Conservation (phyloP, 768 basidiomycete genomes). For the Auriculariales sp. region DNA sequence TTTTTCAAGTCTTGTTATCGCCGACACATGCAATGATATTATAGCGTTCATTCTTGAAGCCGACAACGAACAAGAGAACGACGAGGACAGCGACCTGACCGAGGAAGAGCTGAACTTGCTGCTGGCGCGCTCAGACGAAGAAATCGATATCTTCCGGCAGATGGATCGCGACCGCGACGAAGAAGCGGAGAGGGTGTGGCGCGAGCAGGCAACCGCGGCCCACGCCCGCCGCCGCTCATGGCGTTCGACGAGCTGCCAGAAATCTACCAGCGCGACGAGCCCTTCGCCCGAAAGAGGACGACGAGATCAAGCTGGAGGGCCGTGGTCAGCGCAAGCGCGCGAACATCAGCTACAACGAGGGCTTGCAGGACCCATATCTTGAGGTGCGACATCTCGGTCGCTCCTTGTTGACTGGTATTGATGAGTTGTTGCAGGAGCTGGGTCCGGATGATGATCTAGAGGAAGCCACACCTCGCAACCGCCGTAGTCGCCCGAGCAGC, state of each 20-base stretch:
- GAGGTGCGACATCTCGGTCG: slow-evolving; percentile 32
- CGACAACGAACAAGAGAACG: slow-evolving; percentile 69
- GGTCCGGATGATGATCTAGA: slow-evolving; percentile 9
- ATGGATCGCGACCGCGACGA: slow-evolving; percentile 75
- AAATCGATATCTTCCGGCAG: slow-evolving; percentile 57
- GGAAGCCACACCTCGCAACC: slow-evolving; percentile 3
- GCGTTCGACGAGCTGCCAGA: slow-evolving; percentile 82
- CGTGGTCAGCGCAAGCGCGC: slow-evolving; percentile 75
- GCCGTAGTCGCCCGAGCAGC: background rate
- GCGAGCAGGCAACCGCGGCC: slow-evolving; percentile 62
- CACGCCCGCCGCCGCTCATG: slow-evolving; percentile 63
- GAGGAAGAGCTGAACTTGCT: slow-evolving; percentile 91
- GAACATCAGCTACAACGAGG: slow-evolving; percentile 85
- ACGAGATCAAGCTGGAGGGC: slow-evolving; percentile 44
- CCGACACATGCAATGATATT: too few relatives aligned
- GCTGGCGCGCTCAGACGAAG: slow-evolving; percentile 73
- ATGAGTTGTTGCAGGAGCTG: background rate
- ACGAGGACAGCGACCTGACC: slow-evolving; percentile 84
- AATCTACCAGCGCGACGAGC: slow-evolving; percentile 77
- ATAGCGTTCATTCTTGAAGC: slow-evolving; percentile 84
- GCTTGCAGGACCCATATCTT: slow-evolving; percentile 89
- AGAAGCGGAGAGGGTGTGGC: slow-evolving; percentile 51
- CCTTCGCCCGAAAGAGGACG: slow-evolving; percentile 40
- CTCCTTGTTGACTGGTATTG: slow-evolving; percentile 3
- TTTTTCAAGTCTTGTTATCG: slow-evolving; percentile 6